Evolutionary conservation across 163 green algal genomes (phyloP).

Genomic region (Coccomyxa subellipsoidea): DNA sequence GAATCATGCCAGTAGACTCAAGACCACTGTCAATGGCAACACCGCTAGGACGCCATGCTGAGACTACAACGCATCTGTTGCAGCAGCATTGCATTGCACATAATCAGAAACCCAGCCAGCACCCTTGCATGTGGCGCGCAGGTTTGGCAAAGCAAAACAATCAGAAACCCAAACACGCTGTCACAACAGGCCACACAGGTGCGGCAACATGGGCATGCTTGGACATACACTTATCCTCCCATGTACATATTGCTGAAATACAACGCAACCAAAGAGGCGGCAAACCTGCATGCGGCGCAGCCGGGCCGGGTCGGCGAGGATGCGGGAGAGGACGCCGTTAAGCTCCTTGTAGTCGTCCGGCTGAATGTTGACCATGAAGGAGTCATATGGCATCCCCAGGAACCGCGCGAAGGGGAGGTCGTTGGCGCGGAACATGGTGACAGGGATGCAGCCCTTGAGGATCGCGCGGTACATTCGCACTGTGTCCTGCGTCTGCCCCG

Average conservation of each 20-base stretch:
- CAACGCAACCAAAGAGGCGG: not conserved
- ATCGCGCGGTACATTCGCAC: constrained; percentile 8
- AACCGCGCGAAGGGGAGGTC: constrained; percentile 9
- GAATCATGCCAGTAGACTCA: too few species aligned
- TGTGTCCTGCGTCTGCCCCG: constrained; percentile 10
- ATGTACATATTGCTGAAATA: not conserved
- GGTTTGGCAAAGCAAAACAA: too few species aligned
- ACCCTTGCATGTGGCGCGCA: too few species aligned
- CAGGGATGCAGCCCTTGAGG: constrained; percentile 12
- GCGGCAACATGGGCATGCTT: too few species aligned
- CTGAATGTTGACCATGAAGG: constrained; percentile 16
- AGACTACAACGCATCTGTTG: too few species aligned
- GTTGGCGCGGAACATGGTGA: constrained; percentile 11
- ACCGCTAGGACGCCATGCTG: too few species aligned
- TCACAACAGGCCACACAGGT: too few species aligned
- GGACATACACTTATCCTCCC: not conserved
- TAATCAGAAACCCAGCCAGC: too few species aligned
- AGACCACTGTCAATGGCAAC: too few species aligned
- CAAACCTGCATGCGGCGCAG: not conserved
- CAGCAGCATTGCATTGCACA: too few species aligned
- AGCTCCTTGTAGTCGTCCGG: constrained; percentile 10
- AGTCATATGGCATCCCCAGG: not conserved
- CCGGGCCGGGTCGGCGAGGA: not conserved
- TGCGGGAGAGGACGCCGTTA: not conserved
- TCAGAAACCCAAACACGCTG: too few species aligned